A percentile compares a stretch with the other conserved stretches of the same genome.
phyloP scores from a whole-genome alignment of 1,284 basidiomycete genomes.

The Spongispora temasekensis region DNA sequence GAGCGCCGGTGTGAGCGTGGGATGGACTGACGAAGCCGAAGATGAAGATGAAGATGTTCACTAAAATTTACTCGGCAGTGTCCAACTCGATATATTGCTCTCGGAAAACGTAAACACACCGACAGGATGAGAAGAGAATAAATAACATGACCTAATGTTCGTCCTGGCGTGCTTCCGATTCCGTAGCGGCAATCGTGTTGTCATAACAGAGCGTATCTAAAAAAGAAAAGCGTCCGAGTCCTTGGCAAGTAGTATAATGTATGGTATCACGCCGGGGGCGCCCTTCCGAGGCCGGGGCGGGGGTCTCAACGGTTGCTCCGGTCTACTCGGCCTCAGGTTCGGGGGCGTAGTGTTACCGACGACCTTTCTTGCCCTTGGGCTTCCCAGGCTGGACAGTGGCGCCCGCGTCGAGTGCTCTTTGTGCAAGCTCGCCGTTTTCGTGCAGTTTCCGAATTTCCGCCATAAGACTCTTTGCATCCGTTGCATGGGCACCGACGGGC shows the following conservation, averaged over 20 bases:
- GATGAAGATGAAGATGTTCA: neutral
- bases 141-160: constrained; percentile 1
- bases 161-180: neutral
- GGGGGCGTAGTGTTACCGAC: constrained; percentile 1
- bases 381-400: constrained; percentile 56
- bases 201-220: constrained; percentile 11
- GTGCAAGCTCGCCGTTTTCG: constrained; percentile 52
- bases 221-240: neutral
- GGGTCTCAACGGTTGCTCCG: constrained; percentile 1
- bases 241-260: too few relatives aligned
- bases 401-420: constrained; percentile 56
- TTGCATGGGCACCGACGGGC: constrained; percentile 47
- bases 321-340: constrained; percentile 6
- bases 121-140: too few relatives aligned
- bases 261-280: too few relatives aligned
- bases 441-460: constrained; percentile 56
- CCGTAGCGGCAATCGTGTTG: constrained; percentile 2
- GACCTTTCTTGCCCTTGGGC: constrained; percentile 51
- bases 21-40: constrained; percentile 12
- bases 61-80: too few relatives aligned
- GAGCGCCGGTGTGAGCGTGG: constrained; percentile 16
- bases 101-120: neutral
- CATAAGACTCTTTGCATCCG: constrained; percentile 43
- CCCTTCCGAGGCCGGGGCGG: too few relatives aligned
- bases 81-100: neutral